These are phyloP conservation scores for Ustilago xerochloae DNA, from an alignment of 1,284 basidiomycete genomes.

Conservation along the genomic window DNA sequence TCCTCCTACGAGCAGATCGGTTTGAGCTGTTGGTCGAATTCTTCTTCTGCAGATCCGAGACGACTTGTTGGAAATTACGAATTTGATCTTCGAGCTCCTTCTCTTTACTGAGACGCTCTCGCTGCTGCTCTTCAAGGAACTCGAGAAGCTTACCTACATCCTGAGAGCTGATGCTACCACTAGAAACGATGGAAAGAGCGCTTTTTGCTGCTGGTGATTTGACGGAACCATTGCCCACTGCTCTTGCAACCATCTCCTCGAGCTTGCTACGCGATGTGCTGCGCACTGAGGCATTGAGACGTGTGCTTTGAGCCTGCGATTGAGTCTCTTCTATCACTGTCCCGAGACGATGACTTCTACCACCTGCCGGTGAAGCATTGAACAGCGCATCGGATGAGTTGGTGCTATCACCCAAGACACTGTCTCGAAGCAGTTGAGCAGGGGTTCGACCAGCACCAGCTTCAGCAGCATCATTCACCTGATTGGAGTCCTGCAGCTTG, in stretches of 20 bases:
- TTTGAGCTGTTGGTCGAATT: conserved; percentile 26
- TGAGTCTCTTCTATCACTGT: conserved; percentile 58
- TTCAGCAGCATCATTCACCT: no score
- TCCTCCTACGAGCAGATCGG: conserved; percentile 9
- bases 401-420: conserved; percentile 17
- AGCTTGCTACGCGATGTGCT: conserved; percentile 34
- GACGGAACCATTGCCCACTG: conserved; percentile 15
- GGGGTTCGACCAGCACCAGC: conserved; percentile 24
- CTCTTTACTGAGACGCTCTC: conserved; percentile 37
- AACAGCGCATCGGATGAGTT: conserved; percentile 17
- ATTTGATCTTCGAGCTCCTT: conserved; percentile 53
- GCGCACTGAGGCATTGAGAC: conserved; percentile 35
- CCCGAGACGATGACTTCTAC: conserved; percentile 37
- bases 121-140: conserved; percentile 54
- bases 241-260: conserved; percentile 17
- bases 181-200: conserved; percentile 37
- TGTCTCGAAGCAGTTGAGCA: conserved; percentile 47
- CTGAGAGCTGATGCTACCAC: conserved; percentile 48
- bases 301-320: conserved; percentile 51
- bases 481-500: not conserved
- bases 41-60: conserved; percentile 47
- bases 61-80: conserved; percentile 45
- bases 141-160: conserved; percentile 54
- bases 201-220: conserved; percentile 21
- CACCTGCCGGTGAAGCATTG: conserved; percentile 13